A percentile compares a stretch with the other conserved stretches of the same genome.
Conservation (phyloP, 2,329 filamentous ascomycete species). For the Echinosphaeria canescens region DNA sequence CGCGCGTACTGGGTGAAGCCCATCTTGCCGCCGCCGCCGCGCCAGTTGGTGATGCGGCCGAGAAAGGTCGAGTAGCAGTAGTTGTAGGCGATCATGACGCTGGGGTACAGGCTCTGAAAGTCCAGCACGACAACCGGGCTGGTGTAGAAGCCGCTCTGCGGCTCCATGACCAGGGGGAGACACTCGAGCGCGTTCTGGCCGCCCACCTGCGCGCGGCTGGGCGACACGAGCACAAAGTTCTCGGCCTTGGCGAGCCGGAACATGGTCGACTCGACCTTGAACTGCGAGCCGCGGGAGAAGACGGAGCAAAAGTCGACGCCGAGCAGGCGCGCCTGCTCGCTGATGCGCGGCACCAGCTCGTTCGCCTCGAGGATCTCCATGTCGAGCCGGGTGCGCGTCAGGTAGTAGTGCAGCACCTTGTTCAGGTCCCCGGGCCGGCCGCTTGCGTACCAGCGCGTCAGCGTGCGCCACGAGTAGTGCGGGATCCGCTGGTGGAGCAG, state of each 20-base stretch:
- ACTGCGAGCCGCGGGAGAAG: conserved; percentile 85
- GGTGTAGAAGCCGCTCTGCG: conserved; percentile 82
- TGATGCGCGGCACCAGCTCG: conserved; percentile 71
- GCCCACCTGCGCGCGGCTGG: conserved; percentile 78
- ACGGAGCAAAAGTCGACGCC: conserved; percentile 96
- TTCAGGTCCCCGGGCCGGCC: conserved; percentile 44
- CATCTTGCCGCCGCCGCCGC: conserved; percentile 86
- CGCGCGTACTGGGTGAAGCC: conserved; percentile 78
- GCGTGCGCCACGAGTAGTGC: conserved; percentile 58
- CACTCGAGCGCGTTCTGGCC: conserved; percentile 90
- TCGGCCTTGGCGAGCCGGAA: conserved; percentile 96
- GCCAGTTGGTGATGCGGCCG: conserved; percentile 68
- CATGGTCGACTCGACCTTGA: conserved; percentile 98
- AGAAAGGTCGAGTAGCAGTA: conserved; percentile 97
- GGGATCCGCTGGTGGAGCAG: conserved; percentile 72
- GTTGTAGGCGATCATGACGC: conserved; percentile 98
- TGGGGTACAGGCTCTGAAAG: conserved; percentile 91
- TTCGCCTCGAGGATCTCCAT: conserved; percentile 84
- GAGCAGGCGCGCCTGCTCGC: conserved; percentile 80
- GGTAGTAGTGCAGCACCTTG: conserved; percentile 61
- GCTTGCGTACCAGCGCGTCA: conserved; percentile 68
- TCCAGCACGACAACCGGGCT: conserved; percentile 81
- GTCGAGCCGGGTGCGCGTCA: conserved; percentile 55
- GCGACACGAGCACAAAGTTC: conserved; percentile 78
- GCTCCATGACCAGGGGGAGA: conserved; percentile 90